Base-by-base conservation (phyloP, 352 stramenopile genomes). In the Globisporangium megalacanthum region DNA sequence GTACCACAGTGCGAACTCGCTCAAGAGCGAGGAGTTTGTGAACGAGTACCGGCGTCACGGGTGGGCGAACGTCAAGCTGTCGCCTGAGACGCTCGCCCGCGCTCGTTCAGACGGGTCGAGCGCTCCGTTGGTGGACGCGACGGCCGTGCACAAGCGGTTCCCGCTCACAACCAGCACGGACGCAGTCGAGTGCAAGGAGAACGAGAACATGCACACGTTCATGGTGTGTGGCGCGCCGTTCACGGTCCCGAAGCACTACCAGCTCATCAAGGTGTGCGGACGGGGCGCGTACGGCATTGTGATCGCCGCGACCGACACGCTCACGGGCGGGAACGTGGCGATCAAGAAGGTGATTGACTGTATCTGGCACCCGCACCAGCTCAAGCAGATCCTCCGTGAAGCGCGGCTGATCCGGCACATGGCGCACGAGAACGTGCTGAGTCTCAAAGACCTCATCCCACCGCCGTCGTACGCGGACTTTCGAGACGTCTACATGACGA, bases 311-410 rank as follows among this genome's bases (percentile, higher is more conserved):
- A 94, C 84, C 9, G 86, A 96, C 61, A 77, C 76, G 33, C 68
- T 73, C 22, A 89, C 79, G 1, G 83, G 85, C n/a, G 83, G 79
- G 1, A 96, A 93, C 49, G 84, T 94, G 10, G 87, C 83, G 37
- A 95, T 96, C 56, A 96, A 96, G 72, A 96, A 96, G 58, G 86
- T 96, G 8, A 95, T 95, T 45, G 85, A 95, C 64, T 95, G 85
- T 52, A 90, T 95, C 49, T 95, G 85, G 85, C 85, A 95, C 58
- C 85, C 83, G 19, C 85, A 95, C 60, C 83, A 95, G 54, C 79
- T 95, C 52, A 95, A 95, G 62, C 84, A 94, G 58, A 94, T 94
- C 57, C 59, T 95, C 36, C 84, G 86, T n/a, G 86, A 95, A 44
- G 83, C 86, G 31, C 69, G 83, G 4, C 57, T 95, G 56, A 89